A percentile compares a stretch with the other conserved stretches of the same genome.
Evolutionary conservation across 768 basidiomycete genomes (phyloP).

Genomic region (Lyophyllum semitale): DNA sequence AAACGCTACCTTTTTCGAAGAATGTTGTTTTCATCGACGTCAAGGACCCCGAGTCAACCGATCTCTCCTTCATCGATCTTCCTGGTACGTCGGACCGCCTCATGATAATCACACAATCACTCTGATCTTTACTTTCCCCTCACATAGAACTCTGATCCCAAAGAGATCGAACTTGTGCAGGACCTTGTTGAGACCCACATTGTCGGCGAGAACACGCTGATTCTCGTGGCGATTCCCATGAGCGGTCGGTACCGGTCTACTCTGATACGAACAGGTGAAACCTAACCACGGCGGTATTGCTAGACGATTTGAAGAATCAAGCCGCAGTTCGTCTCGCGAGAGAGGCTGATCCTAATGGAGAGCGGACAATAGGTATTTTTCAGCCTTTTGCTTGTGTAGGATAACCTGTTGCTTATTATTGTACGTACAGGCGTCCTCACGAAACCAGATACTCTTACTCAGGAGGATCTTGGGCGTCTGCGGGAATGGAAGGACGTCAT

Average conservation of each 20-base stretch:
- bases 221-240: conserved; percentile 69
- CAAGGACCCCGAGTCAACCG: conserved; percentile 44
- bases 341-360: conserved; percentile 51
- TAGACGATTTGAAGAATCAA: conserved; percentile 73
- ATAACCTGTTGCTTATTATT: not conserved
- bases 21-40: conserved; percentile 52
- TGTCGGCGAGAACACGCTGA: conserved; percentile 50
- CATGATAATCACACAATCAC: conserved; percentile 2
- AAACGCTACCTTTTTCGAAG: conserved; percentile 41
- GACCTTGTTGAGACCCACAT: conserved; percentile 52
- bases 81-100: conserved; percentile 39
- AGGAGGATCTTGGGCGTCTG: conserved; percentile 41
- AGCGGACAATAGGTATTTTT: conserved; percentile 66
- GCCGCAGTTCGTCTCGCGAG: conserved; percentile 55
- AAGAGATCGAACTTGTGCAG: conserved; percentile 45
- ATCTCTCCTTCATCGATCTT: conserved; percentile 55
- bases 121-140: conserved; percentile 28
- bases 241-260: conserved; percentile 39
- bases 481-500: conserved; percentile 53
- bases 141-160: conserved; percentile 51
- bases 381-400: not conserved
- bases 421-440: conserved; percentile 64
- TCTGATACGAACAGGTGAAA: not conserved
- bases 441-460: conserved; percentile 60
- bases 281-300: not conserved